Conservation (phyloP, 345 rosid genomes). For the Heritiera fomes region DNA sequence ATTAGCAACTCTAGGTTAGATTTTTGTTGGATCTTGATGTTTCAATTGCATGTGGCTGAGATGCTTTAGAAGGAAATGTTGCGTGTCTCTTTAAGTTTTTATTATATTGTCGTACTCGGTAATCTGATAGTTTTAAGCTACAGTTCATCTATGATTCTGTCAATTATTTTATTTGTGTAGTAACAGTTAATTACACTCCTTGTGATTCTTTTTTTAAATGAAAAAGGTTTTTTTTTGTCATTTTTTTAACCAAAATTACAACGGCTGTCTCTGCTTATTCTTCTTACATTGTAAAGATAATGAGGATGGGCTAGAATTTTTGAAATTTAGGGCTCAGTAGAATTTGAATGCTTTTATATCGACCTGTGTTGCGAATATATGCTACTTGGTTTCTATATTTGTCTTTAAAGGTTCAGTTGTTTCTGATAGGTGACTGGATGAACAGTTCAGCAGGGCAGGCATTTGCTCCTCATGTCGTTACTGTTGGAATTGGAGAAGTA, state of each 20-base stretch:
- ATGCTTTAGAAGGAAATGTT: background rate
- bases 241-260: background rate
- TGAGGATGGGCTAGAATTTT: background rate
- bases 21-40: constrained; percentile 20
- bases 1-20: constrained; percentile 78
- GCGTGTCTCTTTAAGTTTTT: background rate
- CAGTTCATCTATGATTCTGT: background rate
- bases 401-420: constrained; percentile 12
- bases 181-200: background rate
- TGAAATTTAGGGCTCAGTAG: constrained; percentile 1
- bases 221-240: background rate
- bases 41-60: constrained; percentile 1
- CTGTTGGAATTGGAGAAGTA: constrained; percentile 86
- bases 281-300: background rate
- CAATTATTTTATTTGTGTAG: background rate
- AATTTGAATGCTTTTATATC: constrained; percentile 3
- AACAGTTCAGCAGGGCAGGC: constrained; percentile 92
- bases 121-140: background rate
- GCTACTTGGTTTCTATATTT: background rate
- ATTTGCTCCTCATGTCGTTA: constrained; percentile 91
- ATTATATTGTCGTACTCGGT: background rate
- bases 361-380: background rate
- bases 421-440: constrained; percentile 97
- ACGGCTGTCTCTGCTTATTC: background rate
- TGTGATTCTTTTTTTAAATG: background rate